Percentiles rank a stretch among this genome's conserved stretches.
Conservation (phyloP, 306 rosid genomes). For the Argentina anserina region DNA sequence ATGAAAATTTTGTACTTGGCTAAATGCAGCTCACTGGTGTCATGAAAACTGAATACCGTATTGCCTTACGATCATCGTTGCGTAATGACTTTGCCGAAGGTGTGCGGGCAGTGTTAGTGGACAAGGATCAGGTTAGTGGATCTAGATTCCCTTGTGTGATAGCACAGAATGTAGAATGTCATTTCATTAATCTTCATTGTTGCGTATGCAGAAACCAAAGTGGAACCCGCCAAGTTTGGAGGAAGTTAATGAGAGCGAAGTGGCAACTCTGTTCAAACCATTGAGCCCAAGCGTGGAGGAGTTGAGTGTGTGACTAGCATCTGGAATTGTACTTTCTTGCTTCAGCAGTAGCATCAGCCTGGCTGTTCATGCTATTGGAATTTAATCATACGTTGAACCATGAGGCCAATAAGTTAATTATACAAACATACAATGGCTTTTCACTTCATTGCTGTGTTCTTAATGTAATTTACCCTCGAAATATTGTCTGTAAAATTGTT, state of each 20-base stretch:
- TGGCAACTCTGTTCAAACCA: conserved; percentile 62
- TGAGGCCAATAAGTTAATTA: neutral
- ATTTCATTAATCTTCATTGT: neutral
- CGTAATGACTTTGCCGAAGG: conserved; percentile 89
- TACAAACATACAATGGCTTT: neutral
- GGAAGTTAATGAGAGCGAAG: conserved; percentile 58
- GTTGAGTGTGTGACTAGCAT: conserved; percentile 13
- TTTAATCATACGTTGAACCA: neutral
- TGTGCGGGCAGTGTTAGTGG: conserved; percentile 91
- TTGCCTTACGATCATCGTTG: conserved; percentile 80
- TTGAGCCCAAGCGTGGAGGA: conserved; percentile 48
- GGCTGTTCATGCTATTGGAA: conserved; percentile 9
- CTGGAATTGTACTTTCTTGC: neutral
- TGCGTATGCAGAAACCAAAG: conserved; percentile 65
- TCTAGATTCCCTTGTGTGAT: conserved; percentile 10
- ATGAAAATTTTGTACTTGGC: conserved; percentile 14
- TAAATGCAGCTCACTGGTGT: conserved; percentile 63
- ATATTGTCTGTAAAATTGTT: no score
- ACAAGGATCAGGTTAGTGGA: conserved; percentile 84
- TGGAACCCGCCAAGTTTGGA: conserved; percentile 78
- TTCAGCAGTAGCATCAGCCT: conserved; percentile 9
- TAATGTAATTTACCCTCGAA: no score
- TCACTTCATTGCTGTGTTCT: neutral
- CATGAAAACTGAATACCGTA: conserved; percentile 87
- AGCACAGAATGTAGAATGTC: conserved; percentile 5